These are phyloP conservation scores for Dalbergia cultrata DNA, from an alignment of 306 rosid genomes.

Conservation along the genomic window DNA sequence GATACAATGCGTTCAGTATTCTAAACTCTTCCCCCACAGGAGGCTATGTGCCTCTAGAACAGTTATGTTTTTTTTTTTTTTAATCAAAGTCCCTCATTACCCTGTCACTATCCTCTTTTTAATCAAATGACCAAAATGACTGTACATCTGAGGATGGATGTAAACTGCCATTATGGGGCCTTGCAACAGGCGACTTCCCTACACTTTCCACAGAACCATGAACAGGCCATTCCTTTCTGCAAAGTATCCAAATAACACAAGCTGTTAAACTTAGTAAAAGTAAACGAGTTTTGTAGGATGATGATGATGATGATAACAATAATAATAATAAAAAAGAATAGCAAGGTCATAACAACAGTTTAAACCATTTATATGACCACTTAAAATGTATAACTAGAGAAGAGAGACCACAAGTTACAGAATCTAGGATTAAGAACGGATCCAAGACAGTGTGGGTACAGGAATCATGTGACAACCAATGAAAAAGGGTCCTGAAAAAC, in stretches of 20 bases:
- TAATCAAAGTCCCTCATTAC: conserved; percentile 52
- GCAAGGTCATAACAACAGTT: conserved; percentile 5
- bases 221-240: conserved; percentile 80
- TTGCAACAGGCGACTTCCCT: conserved; percentile 59
- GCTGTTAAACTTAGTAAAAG: conserved; percentile 14
- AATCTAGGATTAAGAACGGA: conserved; percentile 18
- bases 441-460: conserved; percentile 3
- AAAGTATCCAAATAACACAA: conserved; percentile 37
- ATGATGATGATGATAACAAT: too few relatives aligned
- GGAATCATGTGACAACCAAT: conserved; percentile 32
- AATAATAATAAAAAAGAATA: not conserved
- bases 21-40: conserved; percentile 61
- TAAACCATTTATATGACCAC: not conserved
- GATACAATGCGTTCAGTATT: conserved; percentile 79
- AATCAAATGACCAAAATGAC: conserved; percentile 89
- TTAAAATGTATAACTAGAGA: not conserved
- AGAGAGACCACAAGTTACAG: not conserved
- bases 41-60: conserved; percentile 75
- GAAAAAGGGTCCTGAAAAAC: not conserved
- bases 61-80: conserved; percentile 48
- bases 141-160: conserved; percentile 82
- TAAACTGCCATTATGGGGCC: conserved; percentile 68
- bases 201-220: conserved; percentile 68
- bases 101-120: conserved; percentile 55
- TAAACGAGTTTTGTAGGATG: not conserved